Evolutionary conservation across 192 early-diverging fungal genomes (phyloP).

Genomic region (Podila verticillata): DNA sequence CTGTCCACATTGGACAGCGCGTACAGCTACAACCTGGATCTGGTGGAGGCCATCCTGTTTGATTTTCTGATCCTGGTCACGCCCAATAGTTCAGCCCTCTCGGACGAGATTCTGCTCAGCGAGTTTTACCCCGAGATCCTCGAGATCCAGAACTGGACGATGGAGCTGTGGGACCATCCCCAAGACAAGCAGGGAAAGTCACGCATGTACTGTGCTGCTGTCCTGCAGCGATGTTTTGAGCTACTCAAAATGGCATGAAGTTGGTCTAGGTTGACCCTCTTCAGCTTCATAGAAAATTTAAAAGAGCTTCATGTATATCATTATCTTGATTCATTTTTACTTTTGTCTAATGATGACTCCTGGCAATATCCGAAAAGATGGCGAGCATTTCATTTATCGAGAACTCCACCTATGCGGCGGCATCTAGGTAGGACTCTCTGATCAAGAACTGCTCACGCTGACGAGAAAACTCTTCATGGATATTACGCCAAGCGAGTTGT

Average conservation of each 20-base stretch:
- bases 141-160: slow-evolving; percentile 37
- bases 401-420: slow-evolving; percentile 84
- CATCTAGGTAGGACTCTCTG: slow-evolving; percentile 86
- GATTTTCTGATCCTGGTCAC: slow-evolving; percentile 38
- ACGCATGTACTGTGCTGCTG: slow-evolving; percentile 38
- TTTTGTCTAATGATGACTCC: slow-evolving; percentile 47
- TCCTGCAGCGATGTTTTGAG: slow-evolving; percentile 34
- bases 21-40: slow-evolving; percentile 21
- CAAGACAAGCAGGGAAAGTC: slow-evolving; percentile 14
- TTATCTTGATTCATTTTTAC: too few species aligned
- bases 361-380: slow-evolving; percentile 77
- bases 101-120: slow-evolving; percentile 20
- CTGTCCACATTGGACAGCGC: not conserved
- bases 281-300: too few species aligned
- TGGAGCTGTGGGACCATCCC: slow-evolving; percentile 38
- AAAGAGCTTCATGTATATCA: too few species aligned
- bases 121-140: slow-evolving; percentile 44
- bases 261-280: too few species aligned
- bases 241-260: slow-evolving; percentile 17
- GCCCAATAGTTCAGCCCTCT: slow-evolving; percentile 14
- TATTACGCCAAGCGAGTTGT: slow-evolving; percentile 91
- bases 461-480: slow-evolving; percentile 86
- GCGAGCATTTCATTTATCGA: slow-evolving; percentile 80
- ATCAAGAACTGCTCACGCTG: slow-evolving; percentile 89
- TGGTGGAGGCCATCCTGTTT: slow-evolving; percentile 31